phyloP scores from a whole-genome alignment of 2,329 filamentous ascomycete genomes.

The Talaromyces funiculosus region DNA sequence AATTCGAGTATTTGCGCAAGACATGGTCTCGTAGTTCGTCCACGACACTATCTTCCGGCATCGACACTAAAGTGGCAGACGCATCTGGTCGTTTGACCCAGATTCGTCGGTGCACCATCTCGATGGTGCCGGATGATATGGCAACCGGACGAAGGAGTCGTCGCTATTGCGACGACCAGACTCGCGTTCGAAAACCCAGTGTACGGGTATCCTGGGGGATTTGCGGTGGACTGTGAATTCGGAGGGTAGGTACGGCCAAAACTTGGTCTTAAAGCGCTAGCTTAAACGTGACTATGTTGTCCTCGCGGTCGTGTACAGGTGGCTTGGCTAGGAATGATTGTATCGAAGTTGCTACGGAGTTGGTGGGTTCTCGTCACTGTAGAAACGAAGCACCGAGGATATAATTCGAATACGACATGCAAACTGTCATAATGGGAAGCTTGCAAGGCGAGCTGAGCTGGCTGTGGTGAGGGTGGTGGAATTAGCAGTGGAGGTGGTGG shows the following conservation, averaged over 20 bases:
- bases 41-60: slow-evolving; percentile 82
- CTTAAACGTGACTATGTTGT: background rate
- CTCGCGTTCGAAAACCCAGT: slow-evolving; percentile 27
- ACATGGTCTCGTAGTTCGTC: slow-evolving; percentile 94
- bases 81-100: slow-evolving; percentile 87
- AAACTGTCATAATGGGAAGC: background rate
- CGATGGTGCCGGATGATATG: slow-evolving; percentile 17
- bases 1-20: slow-evolving; percentile 88
- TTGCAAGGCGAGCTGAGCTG: background rate
- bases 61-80: slow-evolving; percentile 80
- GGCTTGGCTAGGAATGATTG: background rate
- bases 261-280: background rate
- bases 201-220: slow-evolving; percentile 33
- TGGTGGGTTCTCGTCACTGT: background rate
- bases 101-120: slow-evolving; percentile 61
- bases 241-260: background rate
- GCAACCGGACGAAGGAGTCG: slow-evolving; percentile 15
- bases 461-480: background rate
- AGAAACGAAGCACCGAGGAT: background rate
- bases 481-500: slow-evolving; percentile 8
- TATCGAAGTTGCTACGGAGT: background rate
- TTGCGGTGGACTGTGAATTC: slow-evolving; percentile 36
- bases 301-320: background rate
- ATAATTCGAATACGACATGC: background rate
- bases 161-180: slow-evolving; percentile 21